phyloP scores from a whole-genome alignment of 345 rosid genomes.

The Litchi chinensis region DNA sequence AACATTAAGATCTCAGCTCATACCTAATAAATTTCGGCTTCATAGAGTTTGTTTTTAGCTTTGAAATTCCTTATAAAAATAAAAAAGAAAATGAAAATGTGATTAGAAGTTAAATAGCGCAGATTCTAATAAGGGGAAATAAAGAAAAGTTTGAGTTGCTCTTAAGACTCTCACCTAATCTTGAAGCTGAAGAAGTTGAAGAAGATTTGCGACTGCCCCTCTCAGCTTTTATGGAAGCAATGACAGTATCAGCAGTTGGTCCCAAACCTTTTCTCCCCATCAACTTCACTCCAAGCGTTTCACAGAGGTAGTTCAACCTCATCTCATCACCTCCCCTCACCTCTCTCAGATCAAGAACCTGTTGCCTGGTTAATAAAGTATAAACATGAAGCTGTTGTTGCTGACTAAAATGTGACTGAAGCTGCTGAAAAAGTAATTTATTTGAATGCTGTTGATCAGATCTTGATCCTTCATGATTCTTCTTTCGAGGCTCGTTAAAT shows the following conservation, averaged over 20 bases:
- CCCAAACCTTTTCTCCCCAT: constrained; percentile 95
- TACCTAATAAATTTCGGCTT: constrained; percentile 82
- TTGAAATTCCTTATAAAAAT: constrained; percentile 47
- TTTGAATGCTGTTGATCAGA: constrained; percentile 81
- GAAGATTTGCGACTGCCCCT: constrained; percentile 68
- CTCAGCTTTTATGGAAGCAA: constrained; percentile 91
- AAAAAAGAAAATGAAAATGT: constrained; percentile 10
- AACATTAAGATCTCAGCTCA: constrained; percentile 5
- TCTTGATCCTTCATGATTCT: constrained; percentile 57
- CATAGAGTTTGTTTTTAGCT: constrained; percentile 59
- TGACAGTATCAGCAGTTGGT: constrained; percentile 75
- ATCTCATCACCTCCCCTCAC: constrained; percentile 96
- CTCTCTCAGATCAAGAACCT: constrained; percentile 91
- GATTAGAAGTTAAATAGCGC: constrained; percentile 14
- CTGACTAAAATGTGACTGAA: constrained; percentile 94
- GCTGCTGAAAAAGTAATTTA: constrained; percentile 91
- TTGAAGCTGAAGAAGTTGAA: constrained; percentile 49
- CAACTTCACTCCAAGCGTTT: constrained; percentile 84
- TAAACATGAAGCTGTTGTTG: constrained; percentile 91
- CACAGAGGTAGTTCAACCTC: constrained; percentile 78
- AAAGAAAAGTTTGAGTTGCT: not conserved
- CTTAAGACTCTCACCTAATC: constrained; percentile 46
- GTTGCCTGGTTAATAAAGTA: constrained; percentile 79
- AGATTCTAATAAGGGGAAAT: not conserved
- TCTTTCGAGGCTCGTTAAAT: constrained; percentile 72